Base-by-base conservation (phyloP, 2,329 filamentous ascomycete genomes). In the Nigrospora oryzae region DNA sequence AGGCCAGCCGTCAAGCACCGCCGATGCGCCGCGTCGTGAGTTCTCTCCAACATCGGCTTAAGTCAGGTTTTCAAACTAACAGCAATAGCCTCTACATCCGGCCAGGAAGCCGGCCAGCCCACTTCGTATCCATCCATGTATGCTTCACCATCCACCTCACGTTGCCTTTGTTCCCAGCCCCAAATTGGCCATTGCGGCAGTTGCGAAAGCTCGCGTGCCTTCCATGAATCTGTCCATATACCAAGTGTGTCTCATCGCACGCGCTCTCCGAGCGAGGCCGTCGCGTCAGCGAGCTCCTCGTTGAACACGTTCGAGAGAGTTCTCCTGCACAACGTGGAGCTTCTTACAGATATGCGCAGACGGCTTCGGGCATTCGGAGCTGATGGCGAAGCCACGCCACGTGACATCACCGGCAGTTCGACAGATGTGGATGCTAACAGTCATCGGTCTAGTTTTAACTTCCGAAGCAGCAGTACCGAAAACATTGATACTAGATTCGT, bases 401-500 rank as follows among this genome's bases (percentile, higher is more conserved):
- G 52, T 28, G 10, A 28, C 10, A 28, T 7, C 23, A 28, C 5
- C 5, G 23, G 23, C 23, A 28, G 2, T 28, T 28, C 7, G 23
- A 28, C 23, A 28, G 23, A 28, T 10, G 23, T 10, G 8, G 5
- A 28, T 53, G 59, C 65, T 70, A 50, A 73, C 63, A 11, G 33
- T 23, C 33, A 11, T 19, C 52, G 51, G 47, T 38, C 37, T 51
- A 46, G 44, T 46, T 52, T 52, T 36, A 49, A 54, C 63, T 82
- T 77, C 48, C 56, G 64, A 35, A 70, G 69, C 48, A 71, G 62
- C 46, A 81, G 74, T 52, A 64, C 73, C 16, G 77, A 83, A 46
- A 77, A 74, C 42, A 83, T 83, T 52, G 78, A 79, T 58, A 83
- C 79, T 15, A 74, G 65, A 35, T 83, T 83, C 59, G 71, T 70